These are phyloP conservation scores for Penicillium freii DNA, from an alignment of 2,329 filamentous ascomycete genomes.

Conservation along the genomic window DNA sequence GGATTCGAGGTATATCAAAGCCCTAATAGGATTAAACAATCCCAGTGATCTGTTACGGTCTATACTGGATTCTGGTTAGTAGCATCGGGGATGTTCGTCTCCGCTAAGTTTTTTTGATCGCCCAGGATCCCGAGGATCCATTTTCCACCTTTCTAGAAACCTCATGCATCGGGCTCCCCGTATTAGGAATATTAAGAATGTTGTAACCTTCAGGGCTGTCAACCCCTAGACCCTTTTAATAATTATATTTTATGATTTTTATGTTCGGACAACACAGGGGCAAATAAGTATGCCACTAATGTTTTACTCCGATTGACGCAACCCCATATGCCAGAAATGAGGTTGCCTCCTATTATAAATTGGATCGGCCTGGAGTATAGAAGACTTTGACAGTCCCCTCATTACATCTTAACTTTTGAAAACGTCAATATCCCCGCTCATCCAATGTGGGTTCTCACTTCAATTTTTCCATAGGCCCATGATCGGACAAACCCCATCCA, in stretches of 20 bases:
- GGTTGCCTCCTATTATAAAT: constrained; percentile 8
- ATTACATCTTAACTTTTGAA: background rate
- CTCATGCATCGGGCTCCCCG: constrained; percentile 7
- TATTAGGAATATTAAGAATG: background rate
- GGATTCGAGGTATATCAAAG: background rate
- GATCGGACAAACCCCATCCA: background rate
- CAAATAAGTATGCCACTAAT: constrained; percentile 3
- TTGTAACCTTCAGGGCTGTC: background rate
- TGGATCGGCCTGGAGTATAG: background rate
- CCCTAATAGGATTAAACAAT: background rate
- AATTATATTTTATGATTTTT: background rate
- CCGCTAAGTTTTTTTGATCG: background rate
- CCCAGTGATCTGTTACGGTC: background rate
- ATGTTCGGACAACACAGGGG: background rate
- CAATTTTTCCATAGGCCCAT: background rate
- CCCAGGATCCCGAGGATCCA: background rate
- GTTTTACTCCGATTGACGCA: constrained; percentile 1
- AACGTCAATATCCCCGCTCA: constrained; percentile 1
- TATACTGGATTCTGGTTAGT: constrained; percentile 1
- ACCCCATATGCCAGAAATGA: background rate
- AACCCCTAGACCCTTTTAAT: background rate
- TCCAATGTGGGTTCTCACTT: background rate
- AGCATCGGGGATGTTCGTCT: background rate
- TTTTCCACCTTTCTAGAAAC: constrained; percentile 1
- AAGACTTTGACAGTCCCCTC: background rate